A percentile compares a stretch with the other conserved stretches of the same genome.
Evolutionary conservation across 1,139 yeast genomes (phyloP).

Genomic region (Wickerhamiella infanticola): DNA sequence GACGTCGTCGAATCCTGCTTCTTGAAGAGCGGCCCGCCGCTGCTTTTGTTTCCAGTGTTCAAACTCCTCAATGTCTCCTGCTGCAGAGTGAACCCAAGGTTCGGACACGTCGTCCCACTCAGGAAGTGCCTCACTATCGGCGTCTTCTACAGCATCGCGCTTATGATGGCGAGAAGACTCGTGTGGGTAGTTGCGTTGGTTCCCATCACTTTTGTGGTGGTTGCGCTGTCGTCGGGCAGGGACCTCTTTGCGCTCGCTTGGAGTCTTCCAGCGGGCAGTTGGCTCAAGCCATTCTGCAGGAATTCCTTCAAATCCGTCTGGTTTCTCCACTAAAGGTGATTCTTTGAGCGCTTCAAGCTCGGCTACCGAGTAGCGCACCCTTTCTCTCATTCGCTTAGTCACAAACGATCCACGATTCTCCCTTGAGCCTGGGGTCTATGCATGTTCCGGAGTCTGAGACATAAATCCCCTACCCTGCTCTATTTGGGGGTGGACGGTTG

Average conservation of each 20-base stretch:
- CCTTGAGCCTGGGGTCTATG: too few species aligned
- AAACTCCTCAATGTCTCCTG: slow-evolving; percentile 10
- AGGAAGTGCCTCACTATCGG: neutral
- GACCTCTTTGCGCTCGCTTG: neutral
- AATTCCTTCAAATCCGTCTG: slow-evolving; percentile 1
- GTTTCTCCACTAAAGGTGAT: slow-evolving; percentile 13
- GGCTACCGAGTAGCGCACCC: slow-evolving; percentile 6
- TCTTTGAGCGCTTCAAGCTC: slow-evolving; percentile 11
- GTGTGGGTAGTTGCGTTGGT: neutral
- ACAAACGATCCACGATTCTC: neutral
- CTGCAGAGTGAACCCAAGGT: slow-evolving; percentile 5
- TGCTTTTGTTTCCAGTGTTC: slow-evolving; percentile 12
- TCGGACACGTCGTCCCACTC: slow-evolving; percentile 1
- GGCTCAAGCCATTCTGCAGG: neutral
- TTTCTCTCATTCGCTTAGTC: neutral
- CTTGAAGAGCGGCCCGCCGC: neutral
- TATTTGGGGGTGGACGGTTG: too few species aligned
- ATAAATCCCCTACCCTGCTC: neutral
- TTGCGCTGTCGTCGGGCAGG: neutral
- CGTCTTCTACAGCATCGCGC: slow-evolving; percentile 4
- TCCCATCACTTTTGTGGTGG: neutral
- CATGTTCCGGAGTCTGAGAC: too few species aligned
- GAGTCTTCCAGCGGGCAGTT: neutral
- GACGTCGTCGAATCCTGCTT: slow-evolving; percentile 2
- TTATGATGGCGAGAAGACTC: neutral